phyloP scores from a whole-genome alignment of 169 alveolate genomes.

The Plasmodium berghei region DNA sequence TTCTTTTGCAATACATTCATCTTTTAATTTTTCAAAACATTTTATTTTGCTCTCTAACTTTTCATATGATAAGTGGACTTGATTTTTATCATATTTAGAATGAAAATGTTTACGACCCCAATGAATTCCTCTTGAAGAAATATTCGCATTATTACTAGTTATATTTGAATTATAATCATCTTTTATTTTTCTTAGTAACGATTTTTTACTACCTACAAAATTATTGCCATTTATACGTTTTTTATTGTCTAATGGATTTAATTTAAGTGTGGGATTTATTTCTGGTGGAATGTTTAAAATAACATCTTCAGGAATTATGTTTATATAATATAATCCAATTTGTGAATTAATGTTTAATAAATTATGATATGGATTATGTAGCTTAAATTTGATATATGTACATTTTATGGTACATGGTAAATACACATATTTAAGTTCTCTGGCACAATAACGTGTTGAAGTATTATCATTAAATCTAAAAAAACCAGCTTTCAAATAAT shows the following conservation, averaged over 20 bases:
- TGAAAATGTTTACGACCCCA: slow-evolving; percentile 28
- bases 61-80: slow-evolving; percentile 44
- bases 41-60: slow-evolving; percentile 70
- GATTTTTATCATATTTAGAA: slow-evolving; percentile 38
- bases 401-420: slow-evolving; percentile 75
- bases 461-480: slow-evolving; percentile 72
- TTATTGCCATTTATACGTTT: slow-evolving; percentile 31
- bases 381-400: slow-evolving; percentile 60
- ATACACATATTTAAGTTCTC: slow-evolving; percentile 76
- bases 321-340: slow-evolving; percentile 63
- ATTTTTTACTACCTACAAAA: slow-evolving; percentile 25
- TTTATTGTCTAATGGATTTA: slow-evolving; percentile 34
- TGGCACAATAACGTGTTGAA: slow-evolving; percentile 75
- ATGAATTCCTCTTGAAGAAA: slow-evolving; percentile 2
- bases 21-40: slow-evolving; percentile 73
- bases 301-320: slow-evolving; percentile 76
- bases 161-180: slow-evolving; percentile 14
- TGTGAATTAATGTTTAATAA: slow-evolving; percentile 51
- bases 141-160: slow-evolving; percentile 5
- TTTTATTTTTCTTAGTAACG: slow-evolving; percentile 30
- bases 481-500: slow-evolving; percentile 65
- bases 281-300: slow-evolving; percentile 29
- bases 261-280: slow-evolving; percentile 30
- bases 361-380: slow-evolving; percentile 54
- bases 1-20: slow-evolving; percentile 74